These are phyloP conservation scores for Aspergillus avenaceus DNA, from an alignment of 495 filamentous ascomycete genomes.

Conservation along the genomic window DNA sequence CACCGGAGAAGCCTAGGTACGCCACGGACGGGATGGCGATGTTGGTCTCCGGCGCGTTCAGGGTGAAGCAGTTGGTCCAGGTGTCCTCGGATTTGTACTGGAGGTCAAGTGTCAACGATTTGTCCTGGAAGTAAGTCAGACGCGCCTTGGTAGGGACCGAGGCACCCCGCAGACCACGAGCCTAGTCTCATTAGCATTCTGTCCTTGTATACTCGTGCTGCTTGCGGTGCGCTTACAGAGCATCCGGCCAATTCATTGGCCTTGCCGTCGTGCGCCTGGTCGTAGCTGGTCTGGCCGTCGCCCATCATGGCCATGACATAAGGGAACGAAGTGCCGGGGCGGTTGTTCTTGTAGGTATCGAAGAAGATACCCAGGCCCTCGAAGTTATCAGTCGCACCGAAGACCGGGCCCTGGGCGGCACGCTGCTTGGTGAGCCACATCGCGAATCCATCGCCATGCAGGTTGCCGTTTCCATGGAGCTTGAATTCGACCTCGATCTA, in stretches of 20 bases:
- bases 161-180: slow-evolving; percentile 79
- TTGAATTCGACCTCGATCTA: slow-evolving; percentile 94
- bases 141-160: slow-evolving; percentile 76
- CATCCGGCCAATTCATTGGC: slow-evolving; percentile 89
- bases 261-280: slow-evolving; percentile 94
- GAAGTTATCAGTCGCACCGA: slow-evolving; percentile 82
- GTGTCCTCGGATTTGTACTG: slow-evolving; percentile 86
- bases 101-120: slow-evolving; percentile 83
- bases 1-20: slow-evolving; percentile 92
- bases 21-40: slow-evolving; percentile 83
- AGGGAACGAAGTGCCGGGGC: slow-evolving; percentile 90
- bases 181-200: slow-evolving; percentile 36
- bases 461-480: slow-evolving; percentile 73
- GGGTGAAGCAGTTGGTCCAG: slow-evolving; percentile 87
- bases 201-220: background rate
- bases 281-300: slow-evolving; percentile 84
- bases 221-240: slow-evolving; percentile 51
- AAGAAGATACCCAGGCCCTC: slow-evolving; percentile 96
- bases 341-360: slow-evolving; percentile 99
- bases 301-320: slow-evolving; percentile 99
- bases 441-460: slow-evolving; percentile 96
- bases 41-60: slow-evolving; percentile 54
- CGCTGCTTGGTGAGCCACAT: slow-evolving; percentile 98
- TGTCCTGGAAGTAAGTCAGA: slow-evolving; percentile 96
- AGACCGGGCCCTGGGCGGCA: slow-evolving; percentile 75